These are phyloP conservation scores for Trebouxiophyceae sp. DNA, from an alignment of 163 green algal species.

Conservation along the genomic window DNA sequence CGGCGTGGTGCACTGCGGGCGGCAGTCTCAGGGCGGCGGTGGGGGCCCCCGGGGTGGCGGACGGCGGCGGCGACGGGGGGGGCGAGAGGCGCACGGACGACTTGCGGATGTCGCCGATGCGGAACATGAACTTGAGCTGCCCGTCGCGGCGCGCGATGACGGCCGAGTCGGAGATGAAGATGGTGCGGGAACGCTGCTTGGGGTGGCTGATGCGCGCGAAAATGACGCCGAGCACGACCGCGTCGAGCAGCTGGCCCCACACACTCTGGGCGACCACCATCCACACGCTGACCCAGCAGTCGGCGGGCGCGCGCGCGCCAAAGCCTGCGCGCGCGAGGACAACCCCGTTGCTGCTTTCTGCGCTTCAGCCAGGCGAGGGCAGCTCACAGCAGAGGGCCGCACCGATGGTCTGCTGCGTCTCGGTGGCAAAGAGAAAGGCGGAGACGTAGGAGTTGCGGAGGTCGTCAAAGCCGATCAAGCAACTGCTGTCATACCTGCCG, in stretches of 20 bases:
- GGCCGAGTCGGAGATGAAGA: slow-evolving; percentile 77
- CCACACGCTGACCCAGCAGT: slow-evolving; percentile 57
- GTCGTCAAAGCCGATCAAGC: slow-evolving; percentile 6
- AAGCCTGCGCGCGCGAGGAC: slow-evolving; percentile 46
- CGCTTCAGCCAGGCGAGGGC: neutral
- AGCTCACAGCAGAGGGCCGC: slow-evolving; percentile 1
- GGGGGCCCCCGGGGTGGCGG: no score
- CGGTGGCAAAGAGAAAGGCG: slow-evolving; percentile 65
- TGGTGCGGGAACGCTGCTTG: slow-evolving; percentile 66
- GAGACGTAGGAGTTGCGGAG: slow-evolving; percentile 40
- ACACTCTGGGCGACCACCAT: slow-evolving; percentile 63
- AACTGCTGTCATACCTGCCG: slow-evolving; percentile 4
- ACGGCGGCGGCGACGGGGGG: no score
- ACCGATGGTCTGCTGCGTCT: slow-evolving; percentile 85
- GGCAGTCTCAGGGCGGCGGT: neutral
- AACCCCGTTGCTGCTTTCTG: neutral
- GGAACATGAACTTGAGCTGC: slow-evolving; percentile 89
- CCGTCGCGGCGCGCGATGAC: slow-evolving; percentile 72
- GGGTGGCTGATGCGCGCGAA: slow-evolving; percentile 71
- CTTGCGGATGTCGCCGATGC: slow-evolving; percentile 70
- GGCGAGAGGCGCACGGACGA: slow-evolving; percentile 20
- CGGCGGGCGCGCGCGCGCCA: slow-evolving; percentile 49
- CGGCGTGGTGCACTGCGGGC: slow-evolving; percentile 24
- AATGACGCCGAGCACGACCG: slow-evolving; percentile 70
- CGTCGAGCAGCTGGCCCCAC: slow-evolving; percentile 47